Evolutionary conservation across 2,329 filamentous ascomycete genomes (phyloP).

Genomic region (Penicillium sp.): DNA sequence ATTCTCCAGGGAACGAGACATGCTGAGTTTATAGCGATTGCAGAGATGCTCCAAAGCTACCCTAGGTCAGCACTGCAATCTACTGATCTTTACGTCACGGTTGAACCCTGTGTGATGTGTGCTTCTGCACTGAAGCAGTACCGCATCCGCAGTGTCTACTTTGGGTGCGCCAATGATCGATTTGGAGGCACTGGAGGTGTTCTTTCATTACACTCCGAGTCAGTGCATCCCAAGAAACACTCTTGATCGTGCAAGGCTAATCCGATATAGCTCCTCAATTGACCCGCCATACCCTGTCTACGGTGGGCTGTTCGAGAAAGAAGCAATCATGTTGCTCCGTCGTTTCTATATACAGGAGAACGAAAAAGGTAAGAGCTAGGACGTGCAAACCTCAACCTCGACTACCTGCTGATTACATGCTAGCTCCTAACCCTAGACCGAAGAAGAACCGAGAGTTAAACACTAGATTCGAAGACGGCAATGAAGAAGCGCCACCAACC

Average conservation of each 20-base stretch:
- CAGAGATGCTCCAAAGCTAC: constrained; percentile 62
- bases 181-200: constrained; percentile 97
- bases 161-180: constrained; percentile 91
- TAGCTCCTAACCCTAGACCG: constrained; percentile 62
- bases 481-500: constrained; percentile 2
- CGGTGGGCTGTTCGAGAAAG: constrained; percentile 83
- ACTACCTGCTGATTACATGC: constrained; percentile 10
- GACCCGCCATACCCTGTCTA: constrained; percentile 78
- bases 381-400: not conserved
- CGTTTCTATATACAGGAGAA: constrained; percentile 99
- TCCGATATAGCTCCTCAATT: constrained; percentile 59
- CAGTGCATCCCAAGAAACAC: constrained; percentile 25
- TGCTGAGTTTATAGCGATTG: constrained; percentile 88
- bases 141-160: constrained; percentile 84
- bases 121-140: constrained; percentile 88
- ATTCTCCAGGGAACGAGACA: constrained; percentile 82
- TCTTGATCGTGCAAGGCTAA: constrained; percentile 7
- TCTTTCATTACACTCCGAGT: constrained; percentile 76
- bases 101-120: constrained; percentile 99
- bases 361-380: constrained; percentile 64
- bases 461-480: constrained; percentile 50
- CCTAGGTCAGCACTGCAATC: constrained; percentile 67
- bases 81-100: constrained; percentile 87
- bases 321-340: constrained; percentile 86
- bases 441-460: constrained; percentile 65